A percentile compares a stretch with the other conserved stretches of the same genome.
phyloP scores from a whole-genome alignment of 1,284 basidiomycete genomes.

The Stereum hirsutum region DNA sequence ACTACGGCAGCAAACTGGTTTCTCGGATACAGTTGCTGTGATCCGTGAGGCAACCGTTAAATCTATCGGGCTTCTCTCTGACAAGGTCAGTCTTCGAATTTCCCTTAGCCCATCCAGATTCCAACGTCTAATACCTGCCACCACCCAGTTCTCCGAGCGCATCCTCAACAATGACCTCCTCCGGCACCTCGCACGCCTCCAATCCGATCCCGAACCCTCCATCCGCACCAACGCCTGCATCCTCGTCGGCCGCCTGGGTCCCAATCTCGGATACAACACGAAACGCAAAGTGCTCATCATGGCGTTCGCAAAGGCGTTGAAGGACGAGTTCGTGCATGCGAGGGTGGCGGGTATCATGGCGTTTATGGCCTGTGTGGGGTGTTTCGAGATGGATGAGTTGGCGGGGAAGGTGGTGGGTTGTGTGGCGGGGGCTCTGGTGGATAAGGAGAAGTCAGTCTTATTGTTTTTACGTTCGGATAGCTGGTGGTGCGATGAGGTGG shows the following conservation, averaged over 20 bases:
- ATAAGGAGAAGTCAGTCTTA: slow-evolving; percentile 76
- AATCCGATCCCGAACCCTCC: slow-evolving; percentile 86
- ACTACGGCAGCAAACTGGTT: slow-evolving; percentile 75
- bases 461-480: neutral
- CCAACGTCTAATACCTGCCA: too few relatives aligned
- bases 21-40: slow-evolving; percentile 87
- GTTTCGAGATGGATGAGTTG: slow-evolving; percentile 84
- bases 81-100: slow-evolving; percentile 49
- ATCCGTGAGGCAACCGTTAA: slow-evolving; percentile 94
- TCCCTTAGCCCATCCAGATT: too few relatives aligned
- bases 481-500: neutral
- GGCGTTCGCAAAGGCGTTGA: slow-evolving; percentile 86
- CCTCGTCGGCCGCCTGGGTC: slow-evolving; percentile 86
- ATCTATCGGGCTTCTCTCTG: slow-evolving; percentile 76
- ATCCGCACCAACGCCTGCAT: slow-evolving; percentile 98
- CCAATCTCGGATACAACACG: slow-evolving; percentile 78
- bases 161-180: slow-evolving; percentile 96
- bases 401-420: slow-evolving; percentile 84
- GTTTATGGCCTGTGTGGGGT: slow-evolving; percentile 90
- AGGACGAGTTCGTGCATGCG: slow-evolving; percentile 89
- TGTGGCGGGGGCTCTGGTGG: slow-evolving; percentile 73
- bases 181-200: slow-evolving; percentile 87
- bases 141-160: slow-evolving; percentile 64
- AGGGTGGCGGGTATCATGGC: slow-evolving; percentile 94
- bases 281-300: slow-evolving; percentile 94